Evolutionary conservation across 306 rosid species (phyloP).

Genomic region (Cucurbita pepo): DNA sequence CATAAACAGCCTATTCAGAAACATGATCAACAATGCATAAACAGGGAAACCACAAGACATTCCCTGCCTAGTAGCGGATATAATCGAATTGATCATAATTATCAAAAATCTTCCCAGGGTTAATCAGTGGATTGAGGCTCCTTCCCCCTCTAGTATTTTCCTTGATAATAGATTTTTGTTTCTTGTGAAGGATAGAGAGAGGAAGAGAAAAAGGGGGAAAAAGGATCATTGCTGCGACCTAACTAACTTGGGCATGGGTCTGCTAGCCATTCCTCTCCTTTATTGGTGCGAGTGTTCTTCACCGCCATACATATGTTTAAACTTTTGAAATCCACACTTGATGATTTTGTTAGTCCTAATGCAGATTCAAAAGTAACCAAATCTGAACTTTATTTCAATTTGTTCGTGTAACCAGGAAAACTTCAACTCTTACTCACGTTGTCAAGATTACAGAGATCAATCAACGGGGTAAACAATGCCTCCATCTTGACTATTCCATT

Average conservation of each 20-base stretch:
- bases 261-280: too few species aligned
- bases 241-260: too few species aligned
- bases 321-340: too few species aligned
- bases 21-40: background rate
- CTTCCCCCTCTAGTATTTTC: too few species aligned
- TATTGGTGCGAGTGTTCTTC: too few species aligned
- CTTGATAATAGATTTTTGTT: too few species aligned
- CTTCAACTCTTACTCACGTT: slow-evolving; percentile 41
- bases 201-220: too few species aligned
- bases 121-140: background rate
- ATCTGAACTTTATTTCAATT: background rate
- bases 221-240: too few species aligned
- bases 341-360: background rate
- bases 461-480: slow-evolving; percentile 48
- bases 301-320: too few species aligned
- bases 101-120: background rate
- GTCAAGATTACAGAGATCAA: slow-evolving; percentile 53
- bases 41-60: background rate
- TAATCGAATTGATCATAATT: background rate
- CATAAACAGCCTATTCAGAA: background rate
- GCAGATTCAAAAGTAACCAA: background rate
- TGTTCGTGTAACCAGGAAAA: background rate
- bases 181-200: background rate
- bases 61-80: background rate
- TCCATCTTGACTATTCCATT: slow-evolving; percentile 47